Base-by-base conservation (phyloP, 106 monocot species). In the Dactylorhiza incarnata region DNA sequence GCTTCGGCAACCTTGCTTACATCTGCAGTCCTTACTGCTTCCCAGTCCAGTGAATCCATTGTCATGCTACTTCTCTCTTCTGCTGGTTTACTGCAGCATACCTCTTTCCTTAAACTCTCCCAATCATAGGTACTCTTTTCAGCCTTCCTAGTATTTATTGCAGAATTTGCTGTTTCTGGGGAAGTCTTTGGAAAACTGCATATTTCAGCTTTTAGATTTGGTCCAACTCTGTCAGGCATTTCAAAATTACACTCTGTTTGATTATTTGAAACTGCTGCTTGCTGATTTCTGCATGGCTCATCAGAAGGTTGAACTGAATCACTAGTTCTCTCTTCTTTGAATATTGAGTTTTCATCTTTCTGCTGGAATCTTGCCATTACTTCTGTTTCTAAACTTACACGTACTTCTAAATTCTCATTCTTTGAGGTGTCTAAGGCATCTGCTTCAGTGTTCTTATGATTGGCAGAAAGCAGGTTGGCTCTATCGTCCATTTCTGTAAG, bases 31-130 rank as follows among this genome's bases (percentile, higher is more conserved):
- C 82, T 83, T 48, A 95, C 50, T 77, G 90, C 92, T 66, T 95
- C 90, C 77, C 88, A 93, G 73, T 92, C 90, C 47, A 95, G 9
- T 20, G 90, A 88, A 58, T 95, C 95, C 80, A 77, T 85, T 25
- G 83, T 61, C 26, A 80, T 71, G 29, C 53, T 52, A 29, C 66
- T 81, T 77, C 92, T 86, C 76, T 86, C 88, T 73, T 79, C 76
- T 47, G 48, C 50, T 63, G 48, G 20, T n/a, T 68, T 56, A 51
- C 75, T 71, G 7, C 46, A 16, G 52, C 29, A 67, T 54, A 68
- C 76, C 73, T 82, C 70, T 72, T 63, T 88, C 78, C 95, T 76
- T 74, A 92, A 72, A 68, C 53, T 82, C 46, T 95, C 90, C 92
- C 95, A 95, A 65, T 95, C 88, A 77, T 52, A 86, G 16, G 62